Base-by-base conservation (phyloP, 1,284 basidiomycete genomes). In the Farysia itapuensis region DNA sequence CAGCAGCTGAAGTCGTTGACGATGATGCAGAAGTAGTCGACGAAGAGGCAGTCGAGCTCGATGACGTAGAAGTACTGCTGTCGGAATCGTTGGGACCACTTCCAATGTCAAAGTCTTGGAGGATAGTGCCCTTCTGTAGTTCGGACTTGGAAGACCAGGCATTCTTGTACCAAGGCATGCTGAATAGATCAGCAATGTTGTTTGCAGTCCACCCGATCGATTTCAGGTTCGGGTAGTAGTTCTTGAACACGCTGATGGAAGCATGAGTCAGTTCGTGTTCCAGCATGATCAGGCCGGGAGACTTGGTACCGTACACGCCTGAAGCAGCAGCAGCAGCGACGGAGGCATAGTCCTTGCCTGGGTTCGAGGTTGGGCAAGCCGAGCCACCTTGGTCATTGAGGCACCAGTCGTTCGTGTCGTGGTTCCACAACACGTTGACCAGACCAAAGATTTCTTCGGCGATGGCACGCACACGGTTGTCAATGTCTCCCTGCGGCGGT, bases 211-310 rank as follows among this genome's bases (percentile, higher is more conserved):
- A 92, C 23, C 84, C 84, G 53, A 84, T 84, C 12, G 79, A 56
- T 43, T 80, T 78, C 70, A 90, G 84, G 32, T 83, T 52, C 4
- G 86, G 84, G 75, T 82, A 91, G 12, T 83, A 77, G 39, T 80
- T 78, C 12, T 87, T 85, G 79, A 90, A 93, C 6, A 83, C 82
- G 35, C 81, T 72, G 29, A 90, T 84, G 18, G 86, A 81, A 47
- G 80, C 70, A 35, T 82, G 78, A 15, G 80, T 82, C n/a, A 86
- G 78, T 77, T 92, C 90, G 77, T 94, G 90, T 78, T 92, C 87
- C 56, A 93, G 82, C 50, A 89, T 81, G 63, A 91, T 81, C 15
- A 91, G 81, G 25, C 90, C 90, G 8, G 86, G 85, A 9, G 74
- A 77, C 44, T 67, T 33, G 16, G 52, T 34, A 28, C 53, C 47